Evolutionary conservation across 768 basidiomycete species (phyloP).

Genomic region (Lyophyllum semitale): DNA sequence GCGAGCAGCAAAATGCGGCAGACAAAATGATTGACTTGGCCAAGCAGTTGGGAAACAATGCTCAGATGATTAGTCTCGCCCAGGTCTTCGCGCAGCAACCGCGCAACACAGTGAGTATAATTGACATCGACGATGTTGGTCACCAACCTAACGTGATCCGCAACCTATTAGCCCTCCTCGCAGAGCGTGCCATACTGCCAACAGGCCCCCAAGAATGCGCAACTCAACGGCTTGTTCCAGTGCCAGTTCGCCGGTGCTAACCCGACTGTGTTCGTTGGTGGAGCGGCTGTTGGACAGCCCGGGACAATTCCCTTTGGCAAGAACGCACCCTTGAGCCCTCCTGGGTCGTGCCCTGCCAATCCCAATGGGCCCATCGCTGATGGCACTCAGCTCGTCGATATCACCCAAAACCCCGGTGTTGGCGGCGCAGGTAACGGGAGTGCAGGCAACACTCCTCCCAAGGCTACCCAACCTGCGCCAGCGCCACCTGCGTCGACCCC

Average conservation of each 20-base stretch:
- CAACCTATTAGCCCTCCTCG: conserved; percentile 37
- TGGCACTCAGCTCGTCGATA: conserved; percentile 42
- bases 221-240: conserved; percentile 58
- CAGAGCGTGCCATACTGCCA: conserved; percentile 54
- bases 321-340: conserved; percentile 38
- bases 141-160: not conserved
- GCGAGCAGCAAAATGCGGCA: conserved; percentile 58
- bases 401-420: conserved; percentile 36
- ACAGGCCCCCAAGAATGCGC: conserved; percentile 48
- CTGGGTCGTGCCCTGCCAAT: conserved; percentile 54
- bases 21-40: conserved; percentile 52
- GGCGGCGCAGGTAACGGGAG: conserved; percentile 11
- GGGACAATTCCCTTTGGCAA: conserved; percentile 59
- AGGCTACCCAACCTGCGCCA: conserved; percentile 14
- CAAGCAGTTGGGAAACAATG: conserved; percentile 43
- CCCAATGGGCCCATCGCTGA: conserved; percentile 49
- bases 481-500: conserved; percentile 6
- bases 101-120: conserved; percentile 47
- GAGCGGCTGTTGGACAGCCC: conserved; percentile 37
- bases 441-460: not conserved
- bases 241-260: conserved; percentile 57
- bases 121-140: not conserved
- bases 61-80: conserved; percentile 49
- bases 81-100: conserved; percentile 62
- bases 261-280: conserved; percentile 45